Evolutionary conservation across 2,329 filamentous ascomycete species (phyloP).

Genomic region (Pyricularia grisea): DNA sequence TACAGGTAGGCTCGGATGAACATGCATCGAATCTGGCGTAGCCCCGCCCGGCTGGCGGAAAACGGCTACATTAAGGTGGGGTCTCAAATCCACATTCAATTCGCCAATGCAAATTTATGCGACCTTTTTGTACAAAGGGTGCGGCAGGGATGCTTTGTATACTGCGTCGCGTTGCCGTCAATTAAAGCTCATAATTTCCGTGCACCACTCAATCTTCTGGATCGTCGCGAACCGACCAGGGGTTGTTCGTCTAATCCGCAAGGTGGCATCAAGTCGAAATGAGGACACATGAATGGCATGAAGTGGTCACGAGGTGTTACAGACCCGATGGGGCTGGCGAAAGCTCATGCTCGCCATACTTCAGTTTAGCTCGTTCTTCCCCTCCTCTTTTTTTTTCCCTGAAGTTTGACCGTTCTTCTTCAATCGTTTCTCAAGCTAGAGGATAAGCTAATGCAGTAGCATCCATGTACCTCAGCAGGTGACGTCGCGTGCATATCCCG

Average conservation of each 20-base stretch:
- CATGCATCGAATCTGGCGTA: neutral
- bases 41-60: neutral
- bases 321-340: neutral
- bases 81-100: neutral
- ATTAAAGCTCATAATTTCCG: neutral
- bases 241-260: slow-evolving; percentile 6
- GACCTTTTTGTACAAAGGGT: neutral
- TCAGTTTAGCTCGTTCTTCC: neutral
- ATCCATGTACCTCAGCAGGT: neutral
- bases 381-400: neutral
- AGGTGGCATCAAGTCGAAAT: slow-evolving; percentile 10
- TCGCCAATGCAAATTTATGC: neutral
- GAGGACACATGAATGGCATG: neutral
- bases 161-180: neutral
- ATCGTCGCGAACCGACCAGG: slow-evolving; percentile 1
- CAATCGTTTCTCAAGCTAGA: neutral
- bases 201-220: neutral
- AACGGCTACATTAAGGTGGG: neutral
- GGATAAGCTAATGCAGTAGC: neutral
- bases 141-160: neutral
- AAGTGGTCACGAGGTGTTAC: neutral
- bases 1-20: neutral
- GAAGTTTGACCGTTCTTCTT: neutral
- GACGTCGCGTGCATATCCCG: neutral
- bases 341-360: neutral